phyloP scores from a whole-genome alignment of 306 rosid genomes.

The Acacia crassicarpa region DNA sequence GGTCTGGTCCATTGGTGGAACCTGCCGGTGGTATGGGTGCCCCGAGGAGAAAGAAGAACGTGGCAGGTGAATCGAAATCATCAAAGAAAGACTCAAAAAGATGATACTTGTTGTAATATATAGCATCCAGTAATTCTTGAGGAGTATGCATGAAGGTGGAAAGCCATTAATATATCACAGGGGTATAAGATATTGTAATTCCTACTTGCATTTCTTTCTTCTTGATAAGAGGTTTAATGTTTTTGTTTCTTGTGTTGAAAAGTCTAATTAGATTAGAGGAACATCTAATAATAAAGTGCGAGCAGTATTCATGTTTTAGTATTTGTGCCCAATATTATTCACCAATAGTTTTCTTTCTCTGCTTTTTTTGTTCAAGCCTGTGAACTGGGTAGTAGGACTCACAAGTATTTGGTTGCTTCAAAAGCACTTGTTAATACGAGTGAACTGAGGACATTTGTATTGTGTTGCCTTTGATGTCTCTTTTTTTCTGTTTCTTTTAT shows the following conservation, averaged over 20 bases:
- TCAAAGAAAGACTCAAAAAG: slow-evolving; percentile 55
- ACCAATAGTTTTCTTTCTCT: neutral
- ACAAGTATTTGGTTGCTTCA: neutral
- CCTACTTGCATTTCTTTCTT: slow-evolving; percentile 50
- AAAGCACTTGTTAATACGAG: neutral
- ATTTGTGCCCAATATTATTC: slow-evolving; percentile 3
- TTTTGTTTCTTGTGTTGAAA: slow-evolving; percentile 24
- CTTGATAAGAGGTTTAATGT: slow-evolving; percentile 47
- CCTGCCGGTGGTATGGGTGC: slow-evolving; percentile 53
- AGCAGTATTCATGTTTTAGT: slow-evolving; percentile 13
- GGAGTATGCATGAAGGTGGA: slow-evolving; percentile 27
- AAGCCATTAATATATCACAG: slow-evolving; percentile 50
- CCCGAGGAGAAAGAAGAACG: slow-evolving; percentile 81
- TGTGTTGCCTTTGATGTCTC: neutral
- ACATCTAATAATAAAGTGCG: slow-evolving; percentile 46
- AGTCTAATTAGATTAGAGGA: slow-evolving; percentile 48
- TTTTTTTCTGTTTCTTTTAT: too few relatives aligned
- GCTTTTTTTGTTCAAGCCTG: neutral
- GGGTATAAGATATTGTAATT: slow-evolving; percentile 58
- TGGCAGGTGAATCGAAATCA: slow-evolving; percentile 58
- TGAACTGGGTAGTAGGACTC: neutral
- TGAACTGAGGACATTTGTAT: neutral
- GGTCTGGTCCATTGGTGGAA: slow-evolving; percentile 96
- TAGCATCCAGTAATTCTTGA: slow-evolving; percentile 47
- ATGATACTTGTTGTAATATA: slow-evolving; percentile 40